Evolutionary conservation across 352 stramenopile genomes (phyloP), one percentile per base, ranked within the genome.

Genomic region (Phytophthora aleatoria): DNA sequence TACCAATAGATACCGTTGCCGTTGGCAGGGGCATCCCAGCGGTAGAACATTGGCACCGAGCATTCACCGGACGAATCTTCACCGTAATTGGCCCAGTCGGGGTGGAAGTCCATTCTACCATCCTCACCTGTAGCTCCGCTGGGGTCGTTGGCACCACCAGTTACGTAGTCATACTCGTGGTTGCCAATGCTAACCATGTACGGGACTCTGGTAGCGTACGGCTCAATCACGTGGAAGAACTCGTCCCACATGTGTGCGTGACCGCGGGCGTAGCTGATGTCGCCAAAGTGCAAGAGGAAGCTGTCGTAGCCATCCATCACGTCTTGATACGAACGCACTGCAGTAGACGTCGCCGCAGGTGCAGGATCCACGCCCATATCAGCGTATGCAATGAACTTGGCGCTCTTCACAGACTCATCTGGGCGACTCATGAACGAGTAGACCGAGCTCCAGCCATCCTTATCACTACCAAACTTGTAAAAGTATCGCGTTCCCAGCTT

Each of bases 1-100:
- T 98, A 93, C 89, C 90, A 95, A 64, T 92, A 95, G 33, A 94
- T 86, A 16, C 69, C 62, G 33, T 84, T 83, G 26, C 85, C 83
- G 36, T 85, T 91, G 16, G 64, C 59, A 7, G 86, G 86, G 11
- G 79, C 70, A 39, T 84, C 75, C 71, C 79, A 94, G 27, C 86
- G 86, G 55, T 92, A 84, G 30, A 74, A 85, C 77, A 89, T 92
- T 8, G 86, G 84, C 39, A 92, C 86, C 1, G 79, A 89, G 53
- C 86, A 92, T 56, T 94, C 86, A 31, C 84, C 84, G 1, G 69
- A 77, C 50, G 83, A 92, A 55, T 94, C 86, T 10, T 73, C 58
- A 24, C 84, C 81, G 39, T 88, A 94, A 59, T 94, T 94, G 8
- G 67, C 79, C 82, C 81, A 91, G 3, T 43, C 39, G 5, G 84